Percentiles rank a stretch among this genome's conserved stretches.
Evolutionary conservation across 139 green algal genomes (phyloP).

Genomic region (Ulvella scutata): DNA sequence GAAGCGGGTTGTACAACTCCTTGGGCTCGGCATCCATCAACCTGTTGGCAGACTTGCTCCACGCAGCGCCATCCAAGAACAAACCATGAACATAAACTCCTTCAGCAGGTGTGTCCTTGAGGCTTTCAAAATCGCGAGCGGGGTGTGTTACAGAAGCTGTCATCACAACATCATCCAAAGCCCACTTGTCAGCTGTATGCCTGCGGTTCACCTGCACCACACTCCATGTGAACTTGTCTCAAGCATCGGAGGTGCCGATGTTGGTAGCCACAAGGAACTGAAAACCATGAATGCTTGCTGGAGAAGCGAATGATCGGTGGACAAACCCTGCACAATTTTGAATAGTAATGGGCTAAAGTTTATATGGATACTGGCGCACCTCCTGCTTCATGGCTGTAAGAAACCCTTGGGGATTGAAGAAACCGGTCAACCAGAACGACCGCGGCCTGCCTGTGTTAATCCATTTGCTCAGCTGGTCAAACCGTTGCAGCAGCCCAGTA

Average conservation of each 20-base stretch:
- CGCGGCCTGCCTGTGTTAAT: slow-evolving; percentile 71
- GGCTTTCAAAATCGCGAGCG: slow-evolving; percentile 63
- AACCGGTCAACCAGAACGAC: slow-evolving; percentile 84
- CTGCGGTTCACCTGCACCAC: slow-evolving; percentile 68
- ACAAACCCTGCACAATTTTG: too few species aligned
- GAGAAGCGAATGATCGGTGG: too few species aligned
- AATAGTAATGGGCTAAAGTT: too few species aligned
- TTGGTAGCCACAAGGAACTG: too few species aligned
- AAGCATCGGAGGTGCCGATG: too few species aligned
- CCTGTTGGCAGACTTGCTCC: slow-evolving; percentile 60
- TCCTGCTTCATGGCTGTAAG: slow-evolving; percentile 88
- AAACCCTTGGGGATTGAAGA: slow-evolving; percentile 92
- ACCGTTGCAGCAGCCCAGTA: slow-evolving; percentile 63
- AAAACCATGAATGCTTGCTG: too few species aligned
- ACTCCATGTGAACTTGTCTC: too few species aligned
- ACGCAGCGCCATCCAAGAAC: slow-evolving; percentile 85
- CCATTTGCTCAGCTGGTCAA: slow-evolving; percentile 87
- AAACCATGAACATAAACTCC: slow-evolving; percentile 88
- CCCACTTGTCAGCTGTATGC: slow-evolving; percentile 83
- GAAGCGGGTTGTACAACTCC: slow-evolving; percentile 76
- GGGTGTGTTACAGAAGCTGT: slow-evolving; percentile 67
- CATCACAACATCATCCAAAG: slow-evolving; percentile 88
- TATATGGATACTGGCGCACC: too few species aligned
- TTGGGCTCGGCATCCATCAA: slow-evolving; percentile 83
- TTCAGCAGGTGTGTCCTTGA: slow-evolving; percentile 64